Base-by-base conservation (phyloP, 1,284 basidiomycete genomes). In the Apiotrichum brassicae region DNA sequence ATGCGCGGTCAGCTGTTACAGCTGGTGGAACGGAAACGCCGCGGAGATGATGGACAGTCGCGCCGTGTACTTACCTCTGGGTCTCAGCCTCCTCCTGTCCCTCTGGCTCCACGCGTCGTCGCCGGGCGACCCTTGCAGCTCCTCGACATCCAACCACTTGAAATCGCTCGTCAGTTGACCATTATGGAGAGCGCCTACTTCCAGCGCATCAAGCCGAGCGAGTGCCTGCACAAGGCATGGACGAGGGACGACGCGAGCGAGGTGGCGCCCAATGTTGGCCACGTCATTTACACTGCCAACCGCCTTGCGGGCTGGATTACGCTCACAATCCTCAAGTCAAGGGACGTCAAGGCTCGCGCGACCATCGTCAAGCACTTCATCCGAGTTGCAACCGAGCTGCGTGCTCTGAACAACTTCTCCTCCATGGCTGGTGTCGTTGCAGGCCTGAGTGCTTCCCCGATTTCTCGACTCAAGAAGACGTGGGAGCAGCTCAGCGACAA, bases 371-470 rank as follows among this genome's bases (percentile, higher is more conserved):
- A 93, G 71, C 85, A 93, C 53, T 86, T 95, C 57, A 91, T 98
- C 61, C 79, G 78, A 51, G 81, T 93, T 43, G 93, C 92, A 38
- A 87, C 93, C 62, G 93, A 94, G 58, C 44, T 92, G 71, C 86
- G 87, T 41, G 72, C 76, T 8, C 74, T 98, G 60, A 90, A 97
- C 70, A 99, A 98, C 73, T 98, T 91, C 73, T 93, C 92, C n/a
- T 87, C 86, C 16, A 91, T 98, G 85, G 90, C 93, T 57, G 90
- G 91, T 33, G 87, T 98, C 51, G 84, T 93, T 19, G 94, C 93
- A 13, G 95, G 92, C 3, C 78, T 98, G 39, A 94, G 94, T 59
- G 89, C 88, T 1, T 87, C 94, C 7, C 88, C 92, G 2, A 89
- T 99, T 57, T 84, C 87, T 49, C 82, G 95, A 12, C 75, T 98